Evolutionary conservation across 768 basidiomycete species (phyloP), one percentile per base, ranked within the genome.

Genomic region (Phallus indusiatus): DNA sequence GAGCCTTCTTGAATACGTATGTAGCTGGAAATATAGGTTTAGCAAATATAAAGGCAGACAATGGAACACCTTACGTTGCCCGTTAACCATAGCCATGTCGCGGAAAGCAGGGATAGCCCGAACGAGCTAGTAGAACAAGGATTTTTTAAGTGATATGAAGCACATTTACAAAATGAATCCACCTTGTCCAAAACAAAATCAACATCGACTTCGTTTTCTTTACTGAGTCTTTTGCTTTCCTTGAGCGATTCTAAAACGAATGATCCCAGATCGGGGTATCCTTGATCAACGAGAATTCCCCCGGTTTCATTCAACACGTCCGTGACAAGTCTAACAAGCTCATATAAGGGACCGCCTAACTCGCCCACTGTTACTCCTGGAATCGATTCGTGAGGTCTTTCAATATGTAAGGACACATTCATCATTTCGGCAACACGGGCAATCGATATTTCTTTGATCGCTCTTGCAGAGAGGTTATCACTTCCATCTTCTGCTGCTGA

Each of bases 1-100:
- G 74, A 1, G 88, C 90, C 67, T 94, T 95, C 71, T 92, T 93
- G 78, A 92, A 90, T 67, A 89, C 82, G 71, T 90, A 94, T 21
- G 92, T 76, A n/a, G 81, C 89, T 91, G 64, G 12, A 28, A 21
- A 42, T 28, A 28, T 7, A 28, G 7, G 28, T 28, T 28, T 28
- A 28, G 28, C 28, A 7, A 42, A 8, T 47, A 53, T 16, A 37
- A 24, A 47, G 47, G 11, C 5, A 8, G 36, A 17, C 54, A 47
- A 28, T 58, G 62, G 36, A 28, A 48, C 42, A 42, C 33, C 35
- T 62, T 66, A 89, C 89, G 78, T 70, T 78, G 75, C 34, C 77
- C 82, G 47, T 88, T 70, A 10, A 93, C 81, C 5, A 78, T 59
- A 22, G 79, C 76, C 82, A 88, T 86, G 68, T 95, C 92, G 57